A percentile compares a stretch with the other conserved stretches of the same genome.
These are phyloP conservation scores for Citrus reticulata DNA, from an alignment of 345 rosid species.

Conservation along the genomic window DNA sequence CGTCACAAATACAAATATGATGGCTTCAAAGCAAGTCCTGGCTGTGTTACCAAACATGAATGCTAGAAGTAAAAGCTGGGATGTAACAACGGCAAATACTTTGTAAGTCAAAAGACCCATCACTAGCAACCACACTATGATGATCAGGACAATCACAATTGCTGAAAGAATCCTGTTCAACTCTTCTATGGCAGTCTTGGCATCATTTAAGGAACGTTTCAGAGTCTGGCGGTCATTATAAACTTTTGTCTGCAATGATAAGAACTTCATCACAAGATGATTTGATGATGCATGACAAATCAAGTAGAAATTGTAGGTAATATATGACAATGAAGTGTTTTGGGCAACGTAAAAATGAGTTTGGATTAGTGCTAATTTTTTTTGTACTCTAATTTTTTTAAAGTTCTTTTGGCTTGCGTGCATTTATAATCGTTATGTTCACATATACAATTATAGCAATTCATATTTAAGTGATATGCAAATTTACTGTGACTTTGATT, in stretches of 20 bases:
- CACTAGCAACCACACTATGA: conserved; percentile 45
- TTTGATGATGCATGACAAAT: too few relatives aligned
- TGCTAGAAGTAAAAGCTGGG: conserved; percentile 48
- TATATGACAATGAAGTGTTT: too few relatives aligned
- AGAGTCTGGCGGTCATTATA: conserved; percentile 53
- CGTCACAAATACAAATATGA: conserved; percentile 76
- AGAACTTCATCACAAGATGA: background rate
- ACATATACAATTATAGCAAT: too few relatives aligned
- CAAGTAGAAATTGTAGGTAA: too few relatives aligned
- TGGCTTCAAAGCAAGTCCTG: conserved; percentile 61
- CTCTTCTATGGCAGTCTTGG: conserved; percentile 70
- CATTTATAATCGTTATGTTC: too few relatives aligned
- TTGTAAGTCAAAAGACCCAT: conserved; percentile 55
- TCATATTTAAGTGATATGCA: too few relatives aligned
- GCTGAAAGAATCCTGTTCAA: conserved; percentile 52
- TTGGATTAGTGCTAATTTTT: too few relatives aligned
- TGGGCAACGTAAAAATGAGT: too few relatives aligned
- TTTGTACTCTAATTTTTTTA: too few relatives aligned
- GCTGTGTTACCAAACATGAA: conserved; percentile 62
- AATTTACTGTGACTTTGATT: too few relatives aligned
- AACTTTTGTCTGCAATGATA: conserved; percentile 48
- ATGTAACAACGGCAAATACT: conserved; percentile 46
- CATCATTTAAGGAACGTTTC: conserved; percentile 57
- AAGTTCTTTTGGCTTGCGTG: too few relatives aligned
- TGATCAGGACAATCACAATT: conserved; percentile 29